phyloP scores from a whole-genome alignment of 2,329 filamentous ascomycete species.

The Sporothrix mexicana region DNA sequence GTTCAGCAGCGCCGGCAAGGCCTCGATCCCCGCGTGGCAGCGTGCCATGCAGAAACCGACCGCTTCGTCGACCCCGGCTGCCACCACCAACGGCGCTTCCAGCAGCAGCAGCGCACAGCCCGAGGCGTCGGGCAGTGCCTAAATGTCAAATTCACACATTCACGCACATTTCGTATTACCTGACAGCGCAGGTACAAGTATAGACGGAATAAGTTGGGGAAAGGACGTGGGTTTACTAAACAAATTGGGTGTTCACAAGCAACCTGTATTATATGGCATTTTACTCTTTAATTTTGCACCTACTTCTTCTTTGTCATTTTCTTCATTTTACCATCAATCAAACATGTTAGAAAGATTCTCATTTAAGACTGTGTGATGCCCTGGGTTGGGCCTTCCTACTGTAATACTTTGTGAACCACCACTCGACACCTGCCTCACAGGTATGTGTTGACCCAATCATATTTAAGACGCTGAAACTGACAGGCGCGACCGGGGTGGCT shows the following conservation, averaged over 20 bases:
- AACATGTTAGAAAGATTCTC: too few species aligned
- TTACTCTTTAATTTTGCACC: slow-evolving; percentile 1
- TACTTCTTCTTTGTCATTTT: not conserved
- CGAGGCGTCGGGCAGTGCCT: slow-evolving; percentile 31
- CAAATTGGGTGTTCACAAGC: slow-evolving; percentile 23
- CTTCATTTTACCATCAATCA: too few species aligned
- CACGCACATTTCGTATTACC: not conserved
- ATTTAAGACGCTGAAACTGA: slow-evolving; percentile 15
- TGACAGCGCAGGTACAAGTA: not conserved
- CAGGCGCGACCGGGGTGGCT: not conserved
- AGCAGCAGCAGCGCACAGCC: slow-evolving; percentile 29
- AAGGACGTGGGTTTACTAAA: not conserved
- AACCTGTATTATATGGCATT: slow-evolving; percentile 27
- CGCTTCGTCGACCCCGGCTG: slow-evolving; percentile 50
- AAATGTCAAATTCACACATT: not conserved
- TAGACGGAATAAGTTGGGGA: not conserved
- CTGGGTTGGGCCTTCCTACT: too few species aligned
- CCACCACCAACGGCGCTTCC: slow-evolving; percentile 5
- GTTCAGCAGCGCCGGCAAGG: slow-evolving; percentile 60
- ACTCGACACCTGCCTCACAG: not conserved
- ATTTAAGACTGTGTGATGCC: too few species aligned
- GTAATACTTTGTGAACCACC: too few species aligned
- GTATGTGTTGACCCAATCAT: not conserved
- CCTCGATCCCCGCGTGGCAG: slow-evolving; percentile 81
- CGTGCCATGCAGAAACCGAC: slow-evolving; percentile 71